Conservation (phyloP, 75 land plant species). For the Pinus taeda region DNA sequence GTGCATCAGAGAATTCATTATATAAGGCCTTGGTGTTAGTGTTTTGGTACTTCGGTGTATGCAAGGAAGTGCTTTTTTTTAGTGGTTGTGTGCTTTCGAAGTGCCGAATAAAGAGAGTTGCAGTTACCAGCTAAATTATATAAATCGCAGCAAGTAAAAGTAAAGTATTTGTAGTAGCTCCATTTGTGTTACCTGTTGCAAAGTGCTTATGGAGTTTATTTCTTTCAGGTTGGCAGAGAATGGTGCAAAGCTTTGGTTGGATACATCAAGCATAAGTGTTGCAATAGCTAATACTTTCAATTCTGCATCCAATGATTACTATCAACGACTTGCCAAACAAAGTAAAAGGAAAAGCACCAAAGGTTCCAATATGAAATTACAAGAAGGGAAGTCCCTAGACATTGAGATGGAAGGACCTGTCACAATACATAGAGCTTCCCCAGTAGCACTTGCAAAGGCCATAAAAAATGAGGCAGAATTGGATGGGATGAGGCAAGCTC, state of each 20-base stretch:
- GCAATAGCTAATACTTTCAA: slow-evolving; percentile 70
- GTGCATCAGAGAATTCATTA: not conserved
- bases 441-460: slow-evolving; percentile 75
- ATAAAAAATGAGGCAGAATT: slow-evolving; percentile 90
- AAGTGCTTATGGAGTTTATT: not conserved
- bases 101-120: not conserved
- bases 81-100: not conserved
- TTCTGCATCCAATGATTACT: slow-evolving; percentile 48
- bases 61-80: not conserved
- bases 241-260: slow-evolving; percentile 82
- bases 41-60: not conserved
- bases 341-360: slow-evolving; percentile 12
- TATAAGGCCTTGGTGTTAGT: not conserved
- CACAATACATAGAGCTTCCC: slow-evolving; percentile 56
- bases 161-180: not conserved
- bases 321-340: slow-evolving; percentile 7
- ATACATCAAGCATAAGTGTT: slow-evolving; percentile 76
- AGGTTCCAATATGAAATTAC: not conserved
- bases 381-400: slow-evolving; percentile 1
- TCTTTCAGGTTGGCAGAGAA: slow-evolving; percentile 65
- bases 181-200: not conserved
- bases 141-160: not conserved
- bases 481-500: slow-evolving; percentile 83
- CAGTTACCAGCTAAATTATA: not conserved
- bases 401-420: slow-evolving; percentile 41